A percentile compares a stretch with the other conserved stretches of the same genome.
phyloP scores from a whole-genome alignment of 2,329 filamentous ascomycete genomes.

The Colletotrichum phormii region DNA sequence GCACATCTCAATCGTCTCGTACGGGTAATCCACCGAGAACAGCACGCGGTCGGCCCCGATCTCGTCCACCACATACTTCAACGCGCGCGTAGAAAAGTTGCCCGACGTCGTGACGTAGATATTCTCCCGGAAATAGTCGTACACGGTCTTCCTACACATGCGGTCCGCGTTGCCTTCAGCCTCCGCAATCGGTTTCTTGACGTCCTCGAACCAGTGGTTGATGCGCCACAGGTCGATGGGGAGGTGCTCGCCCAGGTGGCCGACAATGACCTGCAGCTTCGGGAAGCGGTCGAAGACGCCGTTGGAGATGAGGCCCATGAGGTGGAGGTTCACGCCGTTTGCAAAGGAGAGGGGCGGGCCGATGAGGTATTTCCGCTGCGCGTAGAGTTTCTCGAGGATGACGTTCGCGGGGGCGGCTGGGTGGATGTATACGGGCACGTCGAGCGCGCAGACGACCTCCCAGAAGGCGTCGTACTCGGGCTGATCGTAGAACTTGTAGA shows the following conservation, averaged over 20 bases:
- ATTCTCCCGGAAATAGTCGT: slow-evolving; percentile 65
- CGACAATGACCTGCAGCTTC: slow-evolving; percentile 57
- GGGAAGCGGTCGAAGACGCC: slow-evolving; percentile 63
- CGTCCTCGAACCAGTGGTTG: slow-evolving; percentile 67
- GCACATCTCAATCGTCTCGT: slow-evolving; percentile 57
- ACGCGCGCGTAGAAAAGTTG: slow-evolving; percentile 64
- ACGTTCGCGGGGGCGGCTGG: slow-evolving; percentile 68
- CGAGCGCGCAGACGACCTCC: slow-evolving; percentile 66
- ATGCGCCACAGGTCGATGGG: slow-evolving; percentile 63
- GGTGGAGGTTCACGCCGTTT: slow-evolving; percentile 68
- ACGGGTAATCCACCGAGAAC: slow-evolving; percentile 67
- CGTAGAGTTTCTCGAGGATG: slow-evolving; percentile 69
- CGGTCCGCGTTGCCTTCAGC: slow-evolving; percentile 33
- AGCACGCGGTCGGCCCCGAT: slow-evolving; percentile 62
- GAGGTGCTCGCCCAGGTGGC: slow-evolving; percentile 61
- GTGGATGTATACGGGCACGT: slow-evolving; percentile 74
- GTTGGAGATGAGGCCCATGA: slow-evolving; percentile 62
- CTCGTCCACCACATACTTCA: slow-evolving; percentile 61
- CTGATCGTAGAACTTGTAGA: slow-evolving; percentile 73
- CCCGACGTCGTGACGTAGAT: slow-evolving; percentile 69
- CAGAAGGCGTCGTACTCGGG: slow-evolving; percentile 73
- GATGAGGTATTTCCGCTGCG: slow-evolving; percentile 68
- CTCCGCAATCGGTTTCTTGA: slow-evolving; percentile 62
- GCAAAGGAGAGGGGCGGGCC: slow-evolving; percentile 70
- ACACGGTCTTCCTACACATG: slow-evolving; percentile 59